Conservation (phyloP, 2,329 filamentous ascomycete genomes). For the Penicillium italicum region DNA sequence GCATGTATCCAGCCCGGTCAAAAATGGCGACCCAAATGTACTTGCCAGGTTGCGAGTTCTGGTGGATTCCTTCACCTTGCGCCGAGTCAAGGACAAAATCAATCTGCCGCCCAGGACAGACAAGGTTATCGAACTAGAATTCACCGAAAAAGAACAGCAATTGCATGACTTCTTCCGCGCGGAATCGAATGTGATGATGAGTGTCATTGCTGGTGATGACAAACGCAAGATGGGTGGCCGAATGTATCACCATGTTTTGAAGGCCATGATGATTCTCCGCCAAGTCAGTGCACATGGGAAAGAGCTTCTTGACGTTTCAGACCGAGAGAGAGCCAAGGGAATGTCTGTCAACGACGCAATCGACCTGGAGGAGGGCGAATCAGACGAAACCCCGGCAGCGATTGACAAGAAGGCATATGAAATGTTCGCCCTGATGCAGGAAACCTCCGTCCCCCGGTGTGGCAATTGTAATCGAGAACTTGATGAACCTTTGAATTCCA, state of each 20-base stretch:
- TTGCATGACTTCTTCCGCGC: constrained; percentile 82
- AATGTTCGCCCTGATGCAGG: constrained; percentile 77
- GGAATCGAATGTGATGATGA: constrained; percentile 75
- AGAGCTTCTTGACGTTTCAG: constrained; percentile 80
- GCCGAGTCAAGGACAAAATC: constrained; percentile 87
- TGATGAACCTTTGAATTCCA: constrained; percentile 50
- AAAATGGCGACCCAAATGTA: constrained; percentile 77
- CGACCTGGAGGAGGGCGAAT: constrained; percentile 74
- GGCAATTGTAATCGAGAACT: constrained; percentile 65
- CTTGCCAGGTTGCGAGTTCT: constrained; percentile 77
- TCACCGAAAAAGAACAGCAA: constrained; percentile 68
- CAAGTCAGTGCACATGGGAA: constrained; percentile 92
- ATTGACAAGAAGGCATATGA: constrained; percentile 74
- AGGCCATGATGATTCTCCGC: constrained; percentile 83
- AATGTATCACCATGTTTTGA: constrained; percentile 90
- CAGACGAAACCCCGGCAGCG: constrained; percentile 53
- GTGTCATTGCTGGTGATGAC: constrained; percentile 64
- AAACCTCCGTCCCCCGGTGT: constrained; percentile 75
- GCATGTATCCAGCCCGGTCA: constrained; percentile 81
- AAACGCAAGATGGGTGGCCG: constrained; percentile 71
- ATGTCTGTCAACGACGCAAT: constrained; percentile 82
- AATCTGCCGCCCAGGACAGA: constrained; percentile 73
- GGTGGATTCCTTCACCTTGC: constrained; percentile 89
- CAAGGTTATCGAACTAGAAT: constrained; percentile 68
- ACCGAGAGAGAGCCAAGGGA: constrained; percentile 74